Base-by-base conservation (phyloP, 106 monocot species). In the Acorus gramineus region DNA sequence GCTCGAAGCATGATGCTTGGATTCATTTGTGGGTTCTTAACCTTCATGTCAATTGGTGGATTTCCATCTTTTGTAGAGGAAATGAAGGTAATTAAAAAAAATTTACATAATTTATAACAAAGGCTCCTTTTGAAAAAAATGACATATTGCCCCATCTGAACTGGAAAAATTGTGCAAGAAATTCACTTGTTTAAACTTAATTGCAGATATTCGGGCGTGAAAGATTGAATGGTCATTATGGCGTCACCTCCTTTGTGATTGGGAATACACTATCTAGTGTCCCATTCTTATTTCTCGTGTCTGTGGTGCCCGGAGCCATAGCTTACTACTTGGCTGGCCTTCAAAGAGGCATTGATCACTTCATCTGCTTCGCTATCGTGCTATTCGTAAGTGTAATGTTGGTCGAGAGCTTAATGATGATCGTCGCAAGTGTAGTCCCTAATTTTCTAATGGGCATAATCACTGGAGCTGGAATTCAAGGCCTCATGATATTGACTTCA, bases 341-440 rank as follows among this genome's bases (percentile, higher is more conserved):
- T 6, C 84, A 86, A 50, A 63, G 56, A 3, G 11, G 64, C 4
- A 2, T 72, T 3, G 79, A 78, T 43, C 90, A 86, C 69, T 91
- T 84, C 57, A 46, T 59, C 55, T 91, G 77, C 76, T 91, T 91
- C 65, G 67, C 73, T 3, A 63, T 81, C 3, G 78, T 86, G 11
- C 74, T 91, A 0, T 86, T 78, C 71, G 52, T 59, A 13, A 76
- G 75, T 66, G 79, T 91, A 86, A 73, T 86, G 71, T 63, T 91
- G 0, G 90, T 91, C 3, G 90, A 91, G 61, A 76, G 90, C 60
- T 59, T 91, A 14, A 91, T 91, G 90, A 91, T 91, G 90, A 86
- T 86, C 44, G 90, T 91, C 2, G 90, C 90, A 0, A 86, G 84
- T 66, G 47, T 86, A 14, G 86, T 91, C 49, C 86, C 90, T 0